These are phyloP conservation scores for Colletotrichum liriopes DNA, from an alignment of 2,329 filamentous ascomycete genomes.

Conservation along the genomic window DNA sequence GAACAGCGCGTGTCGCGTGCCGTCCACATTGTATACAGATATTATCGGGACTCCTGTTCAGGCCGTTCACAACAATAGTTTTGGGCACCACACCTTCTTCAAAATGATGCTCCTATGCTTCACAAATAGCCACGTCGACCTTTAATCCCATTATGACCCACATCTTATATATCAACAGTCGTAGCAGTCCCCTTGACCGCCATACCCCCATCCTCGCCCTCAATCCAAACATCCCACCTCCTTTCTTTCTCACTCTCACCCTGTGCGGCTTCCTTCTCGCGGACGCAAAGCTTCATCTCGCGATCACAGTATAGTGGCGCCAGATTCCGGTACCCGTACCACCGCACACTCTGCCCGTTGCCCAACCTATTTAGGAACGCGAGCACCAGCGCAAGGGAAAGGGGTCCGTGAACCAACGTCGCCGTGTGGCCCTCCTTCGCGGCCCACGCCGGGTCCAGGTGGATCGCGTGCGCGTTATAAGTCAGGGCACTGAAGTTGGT, in stretches of 20 bases:
- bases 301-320: slow-evolving; percentile 85
- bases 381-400: slow-evolving; percentile 84
- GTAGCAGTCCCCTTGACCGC: slow-evolving; percentile 72
- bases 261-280: slow-evolving; percentile 54
- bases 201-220: slow-evolving; percentile 72
- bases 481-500: slow-evolving; percentile 94
- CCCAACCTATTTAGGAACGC: slow-evolving; percentile 65
- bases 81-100: not conserved
- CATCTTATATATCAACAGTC: slow-evolving; percentile 12
- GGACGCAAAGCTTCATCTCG: slow-evolving; percentile 78
- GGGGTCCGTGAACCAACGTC: slow-evolving; percentile 88
- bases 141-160: not conserved
- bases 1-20: not conserved
- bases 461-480: slow-evolving; percentile 93
- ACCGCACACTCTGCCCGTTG: slow-evolving; percentile 57
- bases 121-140: not conserved
- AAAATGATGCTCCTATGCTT: not conserved
- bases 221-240: slow-evolving; percentile 76
- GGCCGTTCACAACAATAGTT: not conserved
- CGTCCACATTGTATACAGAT: not conserved
- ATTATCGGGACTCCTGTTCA: not conserved
- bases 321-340: slow-evolving; percentile 85
- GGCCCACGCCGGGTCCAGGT: slow-evolving; percentile 83
- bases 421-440: slow-evolving; percentile 81
- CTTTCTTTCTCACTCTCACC: slow-evolving; percentile 48